Evolutionary conservation across 345 rosid genomes (phyloP).

Genomic region (Salix udensis): DNA sequence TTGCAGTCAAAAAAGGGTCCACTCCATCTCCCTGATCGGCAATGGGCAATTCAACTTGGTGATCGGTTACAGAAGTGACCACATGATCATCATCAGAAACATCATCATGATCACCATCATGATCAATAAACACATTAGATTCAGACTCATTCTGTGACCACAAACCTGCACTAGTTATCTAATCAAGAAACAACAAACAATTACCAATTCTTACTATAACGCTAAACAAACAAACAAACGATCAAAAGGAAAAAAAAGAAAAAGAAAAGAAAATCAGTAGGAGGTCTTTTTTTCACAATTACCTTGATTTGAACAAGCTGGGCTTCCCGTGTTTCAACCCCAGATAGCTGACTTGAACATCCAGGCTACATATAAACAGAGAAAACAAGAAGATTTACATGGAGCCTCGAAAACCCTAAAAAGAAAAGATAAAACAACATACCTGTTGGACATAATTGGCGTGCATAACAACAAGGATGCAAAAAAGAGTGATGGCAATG

Average conservation of each 20-base stretch:
- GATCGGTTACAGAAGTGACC: slow-evolving; percentile 30
- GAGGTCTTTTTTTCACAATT: neutral
- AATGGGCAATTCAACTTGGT: slow-evolving; percentile 36
- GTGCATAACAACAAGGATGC: slow-evolving; percentile 95
- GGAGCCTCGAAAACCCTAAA: neutral
- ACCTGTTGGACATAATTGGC: slow-evolving; percentile 99
- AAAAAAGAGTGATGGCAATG: slow-evolving; percentile 78
- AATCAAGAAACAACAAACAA: slow-evolving; percentile 26
- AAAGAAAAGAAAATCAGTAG: neutral
- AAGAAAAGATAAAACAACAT: neutral
- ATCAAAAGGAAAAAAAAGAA: neutral
- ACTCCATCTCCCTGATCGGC: slow-evolving; percentile 40
- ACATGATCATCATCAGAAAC: slow-evolving; percentile 26
- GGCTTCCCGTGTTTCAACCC: slow-evolving; percentile 48
- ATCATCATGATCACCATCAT: slow-evolving; percentile 8
- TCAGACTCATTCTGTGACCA: slow-evolving; percentile 66
- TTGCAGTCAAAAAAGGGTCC: slow-evolving; percentile 40
- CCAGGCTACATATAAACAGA: slow-evolving; percentile 61
- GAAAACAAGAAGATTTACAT: neutral
- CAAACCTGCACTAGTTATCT: slow-evolving; percentile 91
- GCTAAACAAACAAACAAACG: slow-evolving; percentile 5
- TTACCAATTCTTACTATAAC: slow-evolving; percentile 1
- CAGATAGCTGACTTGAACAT: slow-evolving; percentile 84
- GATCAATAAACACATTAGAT: slow-evolving; percentile 32
- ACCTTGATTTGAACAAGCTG: slow-evolving; percentile 88